These are phyloP conservation scores for Fusarium hostae DNA, from an alignment of 2,329 filamentous ascomycete species.

Conservation along the genomic window DNA sequence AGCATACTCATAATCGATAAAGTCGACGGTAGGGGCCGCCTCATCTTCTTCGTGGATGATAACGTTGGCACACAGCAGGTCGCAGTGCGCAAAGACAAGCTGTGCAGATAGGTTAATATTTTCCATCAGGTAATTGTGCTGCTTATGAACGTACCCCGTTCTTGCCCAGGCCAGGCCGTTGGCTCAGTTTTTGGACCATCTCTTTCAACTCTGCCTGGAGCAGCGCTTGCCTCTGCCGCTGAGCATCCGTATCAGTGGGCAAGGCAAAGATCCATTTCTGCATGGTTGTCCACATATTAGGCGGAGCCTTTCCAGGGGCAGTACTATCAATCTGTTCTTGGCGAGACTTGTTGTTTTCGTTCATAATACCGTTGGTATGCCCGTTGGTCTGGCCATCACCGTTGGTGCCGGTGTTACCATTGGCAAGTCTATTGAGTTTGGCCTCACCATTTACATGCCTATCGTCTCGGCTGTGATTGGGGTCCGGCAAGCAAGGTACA, in stretches of 20 bases:
- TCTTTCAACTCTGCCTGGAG: slow-evolving; percentile 80
- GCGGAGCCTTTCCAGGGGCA: slow-evolving; percentile 75
- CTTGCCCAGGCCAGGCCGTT: slow-evolving; percentile 79
- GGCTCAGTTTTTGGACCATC: slow-evolving; percentile 76
- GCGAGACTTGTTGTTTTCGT: slow-evolving; percentile 44
- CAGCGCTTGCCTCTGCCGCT: slow-evolving; percentile 72
- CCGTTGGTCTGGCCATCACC: slow-evolving; percentile 50
- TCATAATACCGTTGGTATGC: slow-evolving; percentile 42
- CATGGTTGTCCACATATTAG: slow-evolving; percentile 94
- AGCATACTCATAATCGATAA: slow-evolving; percentile 99
- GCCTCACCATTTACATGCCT: slow-evolving; percentile 50
- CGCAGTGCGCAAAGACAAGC: slow-evolving; percentile 94
- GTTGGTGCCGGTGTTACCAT: slow-evolving; percentile 41
- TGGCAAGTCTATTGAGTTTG: slow-evolving; percentile 42
- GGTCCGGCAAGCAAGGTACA: slow-evolving; percentile 65
- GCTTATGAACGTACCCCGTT: slow-evolving; percentile 69
- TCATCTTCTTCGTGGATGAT: slow-evolving; percentile 72
- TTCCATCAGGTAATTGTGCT: neutral
- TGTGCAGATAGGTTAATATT: slow-evolving; percentile 49
- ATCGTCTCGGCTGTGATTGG: slow-evolving; percentile 33
- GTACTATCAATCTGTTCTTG: slow-evolving; percentile 60
- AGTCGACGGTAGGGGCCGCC: slow-evolving; percentile 63
- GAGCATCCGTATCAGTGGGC: slow-evolving; percentile 75
- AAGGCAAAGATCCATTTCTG: slow-evolving; percentile 94
- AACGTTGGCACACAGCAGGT: slow-evolving; percentile 95